phyloP scores from a whole-genome alignment of 2,329 filamentous ascomycete species.

The Chrysoporthe austroafricana region DNA sequence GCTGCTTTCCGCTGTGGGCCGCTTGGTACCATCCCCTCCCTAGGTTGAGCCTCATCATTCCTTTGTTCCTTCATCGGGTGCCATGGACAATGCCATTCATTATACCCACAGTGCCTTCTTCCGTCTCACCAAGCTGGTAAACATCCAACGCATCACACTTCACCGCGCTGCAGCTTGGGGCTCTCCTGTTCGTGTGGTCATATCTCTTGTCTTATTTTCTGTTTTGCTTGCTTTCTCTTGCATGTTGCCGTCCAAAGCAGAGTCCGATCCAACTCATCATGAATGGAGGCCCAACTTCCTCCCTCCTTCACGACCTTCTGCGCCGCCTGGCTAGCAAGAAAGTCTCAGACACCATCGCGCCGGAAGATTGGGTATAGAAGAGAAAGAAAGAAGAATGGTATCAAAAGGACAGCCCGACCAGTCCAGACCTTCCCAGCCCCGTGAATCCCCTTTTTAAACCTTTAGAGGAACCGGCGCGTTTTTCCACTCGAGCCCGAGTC shows the following conservation, averaged over 20 bases:
- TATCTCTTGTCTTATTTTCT: not conserved
- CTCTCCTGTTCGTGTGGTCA: not conserved
- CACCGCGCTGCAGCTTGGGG: not conserved
- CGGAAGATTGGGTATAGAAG: slow-evolving; percentile 25
- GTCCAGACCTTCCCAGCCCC: slow-evolving; percentile 4
- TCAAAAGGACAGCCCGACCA: slow-evolving; percentile 22
- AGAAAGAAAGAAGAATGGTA: slow-evolving; percentile 22
- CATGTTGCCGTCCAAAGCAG: not conserved
- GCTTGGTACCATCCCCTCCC: too few relatives aligned
- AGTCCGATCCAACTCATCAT: not conserved
- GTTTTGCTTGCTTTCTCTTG: not conserved
- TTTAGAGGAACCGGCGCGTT: not conserved
- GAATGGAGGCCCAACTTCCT: not conserved
- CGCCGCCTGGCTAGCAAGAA: slow-evolving; percentile 4
- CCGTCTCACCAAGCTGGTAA: too few relatives aligned
- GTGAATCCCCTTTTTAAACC: not conserved
- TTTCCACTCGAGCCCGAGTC: not conserved
- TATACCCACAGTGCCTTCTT: too few relatives aligned
- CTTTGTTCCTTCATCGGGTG: not conserved
- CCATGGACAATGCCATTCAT: not conserved
- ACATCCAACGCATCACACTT: not conserved
- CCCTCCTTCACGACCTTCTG: not conserved
- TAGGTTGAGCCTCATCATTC: not conserved
- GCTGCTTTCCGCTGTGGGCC: too few relatives aligned
- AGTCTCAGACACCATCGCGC: slow-evolving; percentile 13